Evolutionary conservation across 2,329 filamentous ascomycete genomes (phyloP), one percentile per base, ranked within the genome.

Genomic region (Hawksworthiomyces lignivorus): DNA sequence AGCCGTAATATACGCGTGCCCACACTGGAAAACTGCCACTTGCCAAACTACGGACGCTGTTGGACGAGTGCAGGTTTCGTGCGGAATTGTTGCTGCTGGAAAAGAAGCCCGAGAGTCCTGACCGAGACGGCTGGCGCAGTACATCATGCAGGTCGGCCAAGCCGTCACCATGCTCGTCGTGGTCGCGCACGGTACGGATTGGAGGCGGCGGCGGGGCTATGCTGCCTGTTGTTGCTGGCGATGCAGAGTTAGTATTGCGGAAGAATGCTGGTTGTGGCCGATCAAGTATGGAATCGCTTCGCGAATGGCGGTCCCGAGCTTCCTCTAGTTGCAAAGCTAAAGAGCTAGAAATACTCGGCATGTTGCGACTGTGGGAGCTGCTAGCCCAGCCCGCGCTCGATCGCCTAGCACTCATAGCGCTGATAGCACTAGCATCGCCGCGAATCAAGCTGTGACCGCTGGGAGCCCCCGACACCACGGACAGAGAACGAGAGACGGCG

Each of bases 1-100:
- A 79, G 27, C 78, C 77, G 57, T 88, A 88, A 60, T 87, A 88
- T 14, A 86, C 63, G 50, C 70, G 78, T 30, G 74, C 75, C 75
- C 75, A 80, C 8, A 66, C 54, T 11, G 75, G 75, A 31, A 79
- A 62, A 3, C 64, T 57, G 18, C 61, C 53, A 12, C 62, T 58
- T 33, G 56, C 68, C 28, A 74, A 54, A 50, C 69, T 75, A 49
- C 65, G 63, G 18, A 52, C 51, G 49, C 57, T 77, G 4, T 58
- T 58, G 9, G 68, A 70, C 3, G 75, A 77, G 46, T 71, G 67
- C 17, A 77, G 56, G 47, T 70, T 72, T 14, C 70, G 65, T 41
- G 77, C 72, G 1, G 63, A 51, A 33, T 49, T 51, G 46, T 53
- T 59, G 39, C 51, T 52, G 47, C 61, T 67, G 26, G 67, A 68